These are phyloP conservation scores for Musa beccarii DNA, from an alignment of 176 grass and related monocot species.

Conservation along the genomic window DNA sequence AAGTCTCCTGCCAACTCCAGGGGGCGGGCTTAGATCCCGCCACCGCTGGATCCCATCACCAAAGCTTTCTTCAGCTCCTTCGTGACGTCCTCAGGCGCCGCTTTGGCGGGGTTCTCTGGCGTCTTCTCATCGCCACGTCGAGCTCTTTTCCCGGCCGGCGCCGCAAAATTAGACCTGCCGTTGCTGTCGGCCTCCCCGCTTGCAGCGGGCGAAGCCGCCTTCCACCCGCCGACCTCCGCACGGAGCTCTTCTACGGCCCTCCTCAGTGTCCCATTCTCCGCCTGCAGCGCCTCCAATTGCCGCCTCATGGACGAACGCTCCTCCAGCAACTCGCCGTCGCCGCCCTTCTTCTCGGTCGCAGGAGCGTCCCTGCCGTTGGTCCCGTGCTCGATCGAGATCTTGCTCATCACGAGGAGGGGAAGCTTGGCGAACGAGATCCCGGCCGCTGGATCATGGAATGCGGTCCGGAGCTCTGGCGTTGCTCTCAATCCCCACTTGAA, in stretches of 20 bases:
- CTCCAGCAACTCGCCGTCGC: background rate
- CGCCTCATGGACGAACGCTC: conserved; percentile 22
- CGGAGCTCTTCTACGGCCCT: conserved; percentile 60
- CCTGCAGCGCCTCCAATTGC: conserved; percentile 52
- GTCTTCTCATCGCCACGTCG: conserved; percentile 11
- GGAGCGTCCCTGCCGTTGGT: too few relatives aligned
- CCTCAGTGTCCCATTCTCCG: conserved; percentile 49
- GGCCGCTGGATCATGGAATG: background rate
- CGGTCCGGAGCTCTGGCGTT: conserved; percentile 5
- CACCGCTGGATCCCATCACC: conserved; percentile 9
- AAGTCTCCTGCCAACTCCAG: too few relatives aligned
- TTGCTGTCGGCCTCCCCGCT: background rate
- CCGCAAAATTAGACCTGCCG: background rate
- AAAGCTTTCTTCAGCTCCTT: conserved; percentile 51
- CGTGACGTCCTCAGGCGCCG: conserved; percentile 19
- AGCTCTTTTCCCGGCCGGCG: conserved; percentile 15
- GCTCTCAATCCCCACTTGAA: conserved; percentile 17
- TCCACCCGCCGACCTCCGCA: conserved; percentile 25
- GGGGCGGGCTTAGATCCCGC: conserved; percentile 8
- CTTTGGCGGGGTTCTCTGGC: background rate
- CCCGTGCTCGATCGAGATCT: conserved; percentile 7
- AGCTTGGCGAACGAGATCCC: conserved; percentile 9
- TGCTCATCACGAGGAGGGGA: conserved; percentile 13
- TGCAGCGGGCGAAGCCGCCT: conserved; percentile 3
- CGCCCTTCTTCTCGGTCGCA: background rate